A percentile compares a stretch with the other conserved stretches of the same genome.
phyloP scores from a whole-genome alignment of 2,329 filamentous ascomycete genomes.

The Leptographium flavum region DNA sequence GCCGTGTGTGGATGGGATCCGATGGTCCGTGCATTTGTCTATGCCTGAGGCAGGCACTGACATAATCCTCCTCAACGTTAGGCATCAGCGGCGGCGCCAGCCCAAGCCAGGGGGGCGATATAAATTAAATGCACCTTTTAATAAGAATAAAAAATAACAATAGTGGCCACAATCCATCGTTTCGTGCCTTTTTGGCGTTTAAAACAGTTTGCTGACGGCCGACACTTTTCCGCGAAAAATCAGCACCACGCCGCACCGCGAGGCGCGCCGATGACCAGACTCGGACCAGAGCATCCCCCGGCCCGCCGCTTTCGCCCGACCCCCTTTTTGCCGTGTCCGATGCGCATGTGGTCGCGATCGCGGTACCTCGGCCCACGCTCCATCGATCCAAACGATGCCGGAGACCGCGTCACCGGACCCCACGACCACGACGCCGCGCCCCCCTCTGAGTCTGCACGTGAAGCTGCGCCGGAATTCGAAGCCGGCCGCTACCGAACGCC shows the following conservation, averaged over 20 bases:
- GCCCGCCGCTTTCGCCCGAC: constrained; percentile 36
- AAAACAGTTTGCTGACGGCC: constrained; percentile 36
- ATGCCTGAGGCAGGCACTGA: constrained; percentile 4
- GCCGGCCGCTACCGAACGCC: constrained; percentile 7
- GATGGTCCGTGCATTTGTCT: constrained; percentile 6
- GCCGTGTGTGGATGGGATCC: constrained; percentile 8
- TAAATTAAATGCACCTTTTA: too few relatives aligned
- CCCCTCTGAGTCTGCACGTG: too few relatives aligned
- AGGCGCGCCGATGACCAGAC: constrained; percentile 41
- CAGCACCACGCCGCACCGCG: constrained; percentile 30
- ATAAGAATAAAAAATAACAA: constrained; percentile 5
- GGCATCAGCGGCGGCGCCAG: too few relatives aligned
- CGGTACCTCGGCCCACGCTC: constrained; percentile 31
- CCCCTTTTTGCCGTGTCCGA: constrained; percentile 39
- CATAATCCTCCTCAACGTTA: too few relatives aligned
- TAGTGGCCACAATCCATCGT: constrained; percentile 1
- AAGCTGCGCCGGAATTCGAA: too few relatives aligned
- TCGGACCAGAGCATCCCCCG: constrained; percentile 30
- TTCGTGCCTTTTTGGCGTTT: constrained; percentile 15
- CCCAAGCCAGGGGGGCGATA: too few relatives aligned
- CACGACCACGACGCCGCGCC: constrained; percentile 24
- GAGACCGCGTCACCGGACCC: constrained; percentile 42
- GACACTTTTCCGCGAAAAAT: constrained; percentile 26
- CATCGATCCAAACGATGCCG: constrained; percentile 37
- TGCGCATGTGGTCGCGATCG: constrained; percentile 42